A percentile compares a stretch with the other conserved stretches of the same genome.
These are phyloP conservation scores for Dictyostelium firmibasis DNA, from an alignment of 78 protist species.

Conservation along the genomic window DNA sequence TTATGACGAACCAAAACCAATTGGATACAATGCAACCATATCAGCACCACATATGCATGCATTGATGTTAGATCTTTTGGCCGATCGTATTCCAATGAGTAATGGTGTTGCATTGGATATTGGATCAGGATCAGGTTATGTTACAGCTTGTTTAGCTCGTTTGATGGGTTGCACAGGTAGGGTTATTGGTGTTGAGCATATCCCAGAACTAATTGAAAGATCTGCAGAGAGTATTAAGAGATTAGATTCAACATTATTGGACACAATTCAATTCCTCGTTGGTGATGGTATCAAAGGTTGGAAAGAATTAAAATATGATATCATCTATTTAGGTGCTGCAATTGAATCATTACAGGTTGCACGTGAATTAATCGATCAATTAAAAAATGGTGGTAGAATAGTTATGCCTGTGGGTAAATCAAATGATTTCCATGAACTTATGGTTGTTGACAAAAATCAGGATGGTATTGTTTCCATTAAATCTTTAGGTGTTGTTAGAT, in stretches of 20 bases:
- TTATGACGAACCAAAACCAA: slow-evolving; percentile 62
- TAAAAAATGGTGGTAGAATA: slow-evolving; percentile 77
- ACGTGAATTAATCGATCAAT: slow-evolving; percentile 63
- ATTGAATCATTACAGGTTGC: slow-evolving; percentile 77
- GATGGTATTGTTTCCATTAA: slow-evolving; percentile 42
- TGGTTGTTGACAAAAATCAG: slow-evolving; percentile 61
- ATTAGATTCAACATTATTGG: background rate
- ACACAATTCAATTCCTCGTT: slow-evolving; percentile 7
- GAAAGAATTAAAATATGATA: slow-evolving; percentile 56
- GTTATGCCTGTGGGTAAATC: slow-evolving; percentile 85
- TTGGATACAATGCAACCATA: slow-evolving; percentile 85
- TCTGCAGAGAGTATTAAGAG: slow-evolving; percentile 19
- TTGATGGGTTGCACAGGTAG: slow-evolving; percentile 80
- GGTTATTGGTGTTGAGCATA: slow-evolving; percentile 84
- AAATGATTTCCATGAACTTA: slow-evolving; percentile 53
- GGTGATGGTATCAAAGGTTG: slow-evolving; percentile 72
- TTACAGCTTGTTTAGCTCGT: slow-evolving; percentile 55
- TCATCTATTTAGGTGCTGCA: slow-evolving; percentile 91
- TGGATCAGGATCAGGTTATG: slow-evolving; percentile 85
- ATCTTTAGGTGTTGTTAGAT: slow-evolving; percentile 77
- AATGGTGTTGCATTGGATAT: slow-evolving; percentile 77
- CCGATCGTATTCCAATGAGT: slow-evolving; percentile 25
- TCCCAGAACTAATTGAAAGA: slow-evolving; percentile 65
- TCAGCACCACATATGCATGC: slow-evolving; percentile 93
- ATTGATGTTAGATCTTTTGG: slow-evolving; percentile 52